These are phyloP conservation scores for Streptanthus diversifolius DNA, from an alignment of 345 rosid species.

Conservation along the genomic window DNA sequence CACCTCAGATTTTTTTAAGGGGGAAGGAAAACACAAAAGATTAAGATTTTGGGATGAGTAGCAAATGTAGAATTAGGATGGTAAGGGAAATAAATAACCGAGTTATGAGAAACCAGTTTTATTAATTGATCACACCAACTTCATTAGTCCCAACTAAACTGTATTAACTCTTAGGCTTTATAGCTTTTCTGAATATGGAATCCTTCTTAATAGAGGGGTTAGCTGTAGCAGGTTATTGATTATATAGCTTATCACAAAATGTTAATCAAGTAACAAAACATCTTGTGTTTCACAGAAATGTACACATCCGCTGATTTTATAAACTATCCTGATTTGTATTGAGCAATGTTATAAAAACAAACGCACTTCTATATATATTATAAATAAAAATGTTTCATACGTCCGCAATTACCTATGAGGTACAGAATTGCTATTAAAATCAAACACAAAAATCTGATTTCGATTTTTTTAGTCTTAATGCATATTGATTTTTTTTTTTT, in stretches of 20 bases:
- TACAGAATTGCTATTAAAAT: background rate
- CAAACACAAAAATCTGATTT: background rate
- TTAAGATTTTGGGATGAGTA: background rate
- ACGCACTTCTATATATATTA: background rate
- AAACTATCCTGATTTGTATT: constrained; percentile 11
- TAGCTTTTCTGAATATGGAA: constrained; percentile 12
- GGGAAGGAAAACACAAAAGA: background rate
- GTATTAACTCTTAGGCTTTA: background rate
- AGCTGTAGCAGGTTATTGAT: constrained; percentile 1
- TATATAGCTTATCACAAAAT: constrained; percentile 1
- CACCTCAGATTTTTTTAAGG: background rate
- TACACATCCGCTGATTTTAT: background rate
- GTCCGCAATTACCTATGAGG: background rate
- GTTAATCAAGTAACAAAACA: background rate
- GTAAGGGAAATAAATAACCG: background rate
- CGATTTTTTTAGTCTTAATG: background rate
- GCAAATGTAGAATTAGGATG: background rate
- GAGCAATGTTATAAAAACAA: background rate
- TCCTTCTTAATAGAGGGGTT: background rate
- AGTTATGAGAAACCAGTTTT: background rate
- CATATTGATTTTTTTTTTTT: background rate
- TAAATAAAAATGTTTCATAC: background rate
- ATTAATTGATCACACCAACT: constrained; percentile 31
- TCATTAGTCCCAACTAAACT: background rate
- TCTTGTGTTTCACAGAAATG: background rate